Conservation (phyloP, 78 protist species). For the Speleostelium caveatum region DNA sequence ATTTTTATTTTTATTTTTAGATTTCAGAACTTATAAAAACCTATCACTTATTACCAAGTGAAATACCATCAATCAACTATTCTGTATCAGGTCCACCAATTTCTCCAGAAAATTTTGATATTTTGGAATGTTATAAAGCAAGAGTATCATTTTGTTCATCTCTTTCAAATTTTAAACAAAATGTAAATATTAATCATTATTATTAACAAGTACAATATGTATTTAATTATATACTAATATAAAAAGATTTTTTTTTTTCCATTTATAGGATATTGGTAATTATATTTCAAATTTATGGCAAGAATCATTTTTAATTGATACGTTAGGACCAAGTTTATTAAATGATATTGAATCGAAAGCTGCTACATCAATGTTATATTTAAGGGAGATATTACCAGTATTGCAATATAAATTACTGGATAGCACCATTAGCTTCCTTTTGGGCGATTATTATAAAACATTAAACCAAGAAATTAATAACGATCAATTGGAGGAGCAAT, state of each 20-base stretch:
- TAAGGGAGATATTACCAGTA: constrained; percentile 58
- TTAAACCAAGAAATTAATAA: neutral
- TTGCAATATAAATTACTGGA: constrained; percentile 30
- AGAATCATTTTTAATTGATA: constrained; percentile 63
- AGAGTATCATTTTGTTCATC: constrained; percentile 68
- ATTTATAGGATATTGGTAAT: constrained; percentile 46
- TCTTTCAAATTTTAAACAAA: constrained; percentile 46
- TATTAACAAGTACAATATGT: neutral
- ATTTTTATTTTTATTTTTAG: neutral
- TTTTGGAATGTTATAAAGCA: constrained; percentile 56
- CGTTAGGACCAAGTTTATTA: constrained; percentile 56
- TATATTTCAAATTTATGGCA: constrained; percentile 70
- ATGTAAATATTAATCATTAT: constrained; percentile 11
- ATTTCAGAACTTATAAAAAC: constrained; percentile 58
- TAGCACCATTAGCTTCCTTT: constrained; percentile 35
- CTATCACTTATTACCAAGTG: constrained; percentile 37
- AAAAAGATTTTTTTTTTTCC: no score
- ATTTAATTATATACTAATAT: neutral
- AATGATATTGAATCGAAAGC: constrained; percentile 10
- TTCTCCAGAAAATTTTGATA: constrained; percentile 41
- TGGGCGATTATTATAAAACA: constrained; percentile 9
- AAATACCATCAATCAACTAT: constrained; percentile 27
- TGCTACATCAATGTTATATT: constrained; percentile 56
- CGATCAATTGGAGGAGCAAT: neutral
- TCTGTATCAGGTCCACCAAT: constrained; percentile 76